phyloP scores from a whole-genome alignment of 306 rosid species.

The Comarum palustre region DNA sequence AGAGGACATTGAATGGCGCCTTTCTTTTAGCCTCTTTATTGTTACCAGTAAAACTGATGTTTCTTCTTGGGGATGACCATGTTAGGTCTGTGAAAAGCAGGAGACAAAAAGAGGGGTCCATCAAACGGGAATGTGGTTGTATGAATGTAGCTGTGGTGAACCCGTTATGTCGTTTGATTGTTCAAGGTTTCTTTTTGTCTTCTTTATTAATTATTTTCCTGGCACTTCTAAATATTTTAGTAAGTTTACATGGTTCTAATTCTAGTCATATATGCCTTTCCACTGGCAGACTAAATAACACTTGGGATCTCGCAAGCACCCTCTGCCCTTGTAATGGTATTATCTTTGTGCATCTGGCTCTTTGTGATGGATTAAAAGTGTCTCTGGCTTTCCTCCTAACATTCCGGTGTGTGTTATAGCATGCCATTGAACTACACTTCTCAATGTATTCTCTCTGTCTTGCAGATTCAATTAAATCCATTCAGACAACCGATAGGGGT shows the following conservation, averaged over 20 bases:
- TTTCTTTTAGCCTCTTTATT: background rate
- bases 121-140: constrained; percentile 70
- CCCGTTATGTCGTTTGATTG: constrained; percentile 42
- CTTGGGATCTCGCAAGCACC: constrained; percentile 62
- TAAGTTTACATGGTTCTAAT: constrained; percentile 11
- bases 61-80: constrained; percentile 21
- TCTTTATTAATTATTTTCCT: background rate
- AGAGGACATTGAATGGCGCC: background rate
- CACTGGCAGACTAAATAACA: constrained; percentile 44
- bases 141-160: constrained; percentile 66
- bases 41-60: constrained; percentile 4
- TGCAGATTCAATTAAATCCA: constrained; percentile 88
- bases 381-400: constrained; percentile 45
- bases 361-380: constrained; percentile 20
- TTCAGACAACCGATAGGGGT: constrained; percentile 82
- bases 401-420: constrained; percentile 53
- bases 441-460: constrained; percentile 7
- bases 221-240: background rate
- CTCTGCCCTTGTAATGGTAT: constrained; percentile 79
- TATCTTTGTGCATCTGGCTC: constrained; percentile 26
- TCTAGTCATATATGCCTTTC: constrained; percentile 7
- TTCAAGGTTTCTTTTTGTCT: constrained; percentile 41
- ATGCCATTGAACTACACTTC: background rate
- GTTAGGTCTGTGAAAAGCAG: constrained; percentile 60
- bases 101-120: constrained; percentile 68